Conservation (phyloP, 176 grass and related monocot genomes). For the Saccharum officinarum region DNA sequence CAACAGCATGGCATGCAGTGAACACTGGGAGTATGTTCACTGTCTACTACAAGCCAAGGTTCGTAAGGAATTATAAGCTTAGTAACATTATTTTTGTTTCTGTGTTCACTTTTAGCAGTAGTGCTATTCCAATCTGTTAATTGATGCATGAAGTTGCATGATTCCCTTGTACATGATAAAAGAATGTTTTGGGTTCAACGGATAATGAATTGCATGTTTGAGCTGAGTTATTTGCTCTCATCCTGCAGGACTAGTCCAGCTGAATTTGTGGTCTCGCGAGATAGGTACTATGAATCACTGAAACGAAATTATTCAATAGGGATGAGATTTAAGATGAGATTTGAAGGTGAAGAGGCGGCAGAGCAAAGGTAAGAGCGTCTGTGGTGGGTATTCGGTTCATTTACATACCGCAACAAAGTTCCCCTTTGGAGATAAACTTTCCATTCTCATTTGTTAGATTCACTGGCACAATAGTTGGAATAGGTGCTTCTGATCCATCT, state of each 20-base stretch:
- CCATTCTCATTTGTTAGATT: constrained; percentile 50
- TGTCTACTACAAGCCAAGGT: constrained; percentile 97
- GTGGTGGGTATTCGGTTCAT: constrained; percentile 3
- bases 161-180: constrained; percentile 1
- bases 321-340: constrained; percentile 98
- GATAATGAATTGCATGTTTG: not conserved
- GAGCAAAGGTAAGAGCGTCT: constrained; percentile 69
- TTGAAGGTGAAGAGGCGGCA: constrained; percentile 90
- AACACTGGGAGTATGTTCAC: constrained; percentile 92
- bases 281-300: constrained; percentile 62
- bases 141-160: not conserved
- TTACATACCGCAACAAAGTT: not conserved
- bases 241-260: constrained; percentile 75
- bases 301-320: constrained; percentile 85
- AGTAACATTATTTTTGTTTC: not conserved
- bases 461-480: constrained; percentile 82
- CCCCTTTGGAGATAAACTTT: not conserved
- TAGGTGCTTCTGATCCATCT: constrained; percentile 64
- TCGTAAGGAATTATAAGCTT: not conserved
- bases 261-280: constrained; percentile 71
- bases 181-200: not conserved
- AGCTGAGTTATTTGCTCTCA: constrained; percentile 12
- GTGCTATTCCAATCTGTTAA: not conserved
- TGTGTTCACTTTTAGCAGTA: not conserved
- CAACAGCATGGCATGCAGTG: constrained; percentile 90